Evolutionary conservation across 225 moss, liverwort and hornwort species (phyloP), one percentile per base, ranked within the genome.

Genomic region (Ulota crispa): DNA sequence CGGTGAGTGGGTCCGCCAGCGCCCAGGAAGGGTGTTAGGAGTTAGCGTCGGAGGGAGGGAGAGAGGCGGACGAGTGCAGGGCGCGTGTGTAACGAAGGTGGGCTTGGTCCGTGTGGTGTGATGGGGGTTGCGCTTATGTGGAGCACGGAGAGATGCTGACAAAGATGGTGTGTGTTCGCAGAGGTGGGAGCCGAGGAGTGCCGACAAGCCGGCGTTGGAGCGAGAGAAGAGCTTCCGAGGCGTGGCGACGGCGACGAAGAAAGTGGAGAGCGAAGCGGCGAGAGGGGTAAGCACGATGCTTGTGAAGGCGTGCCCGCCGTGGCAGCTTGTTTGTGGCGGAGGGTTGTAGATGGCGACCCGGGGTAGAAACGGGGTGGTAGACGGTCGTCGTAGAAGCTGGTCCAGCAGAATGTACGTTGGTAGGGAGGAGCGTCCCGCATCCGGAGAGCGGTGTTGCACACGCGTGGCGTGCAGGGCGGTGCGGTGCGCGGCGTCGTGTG

Each of bases 131-230:
- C 41, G 31, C 27, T 32, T 78, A 54, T 56, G 60, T 75, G 61
- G 50, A 18, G 77, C 71, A 42, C 67, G 65, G 83, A 11, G 83
- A 11, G 75, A 83, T 85, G 83, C 77, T 87, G 82, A 87, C 60
- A 62, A 82, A 69, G 72, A 47, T 77, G 77, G 79, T 79, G 52
- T 72, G 61, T 82, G 79, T 83, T 72, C 76, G 60, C 90, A 91
- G 91, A 88, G 91, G 80, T 91, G 91, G 91, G 91, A 91, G 83
- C 88, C 88, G 50, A 88, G 86, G 88, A 76, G 45, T 77, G 78
- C 78, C 43, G 88, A 86, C 61, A 88, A 85, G 59, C 85, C 91
- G 27, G 70, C 67, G 37, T 66, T 86, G 30, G 57, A 84, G 24
- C 88, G 83, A 78, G 88, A 86, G 78, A 85, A 85, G 75, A 87